Evolutionary conservation across 768 basidiomycete genomes (phyloP).

Genomic region (Sarcodon aspratus): DNA sequence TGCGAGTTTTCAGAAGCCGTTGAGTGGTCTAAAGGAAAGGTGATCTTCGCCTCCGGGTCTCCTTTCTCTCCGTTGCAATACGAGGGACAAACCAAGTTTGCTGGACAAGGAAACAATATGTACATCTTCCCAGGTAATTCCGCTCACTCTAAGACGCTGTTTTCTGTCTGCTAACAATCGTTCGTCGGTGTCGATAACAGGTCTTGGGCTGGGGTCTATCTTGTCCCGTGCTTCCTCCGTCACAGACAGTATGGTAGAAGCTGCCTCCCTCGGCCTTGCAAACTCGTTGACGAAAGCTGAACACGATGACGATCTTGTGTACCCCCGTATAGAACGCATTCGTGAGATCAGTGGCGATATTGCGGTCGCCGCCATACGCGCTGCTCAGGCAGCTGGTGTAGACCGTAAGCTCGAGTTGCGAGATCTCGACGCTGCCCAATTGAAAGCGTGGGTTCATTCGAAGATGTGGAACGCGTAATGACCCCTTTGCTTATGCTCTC

Average conservation of each 20-base stretch:
- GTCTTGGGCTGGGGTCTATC: slow-evolving; percentile 74
- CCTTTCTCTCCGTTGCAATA: slow-evolving; percentile 64
- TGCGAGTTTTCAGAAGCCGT: slow-evolving; percentile 74
- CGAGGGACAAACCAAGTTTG: slow-evolving; percentile 45
- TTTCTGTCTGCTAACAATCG: neutral
- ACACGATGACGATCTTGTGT: slow-evolving; percentile 51
- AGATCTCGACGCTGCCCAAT: slow-evolving; percentile 39
- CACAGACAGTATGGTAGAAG: slow-evolving; percentile 85
- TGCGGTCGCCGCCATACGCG: slow-evolving; percentile 63
- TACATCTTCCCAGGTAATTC: slow-evolving; percentile 61
- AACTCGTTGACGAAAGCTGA: slow-evolving; percentile 66
- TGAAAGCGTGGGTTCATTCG: slow-evolving; percentile 38
- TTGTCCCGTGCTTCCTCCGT: slow-evolving; percentile 56
- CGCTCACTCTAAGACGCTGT: neutral
- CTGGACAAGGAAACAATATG: slow-evolving; percentile 96
- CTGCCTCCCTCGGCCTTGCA: slow-evolving; percentile 72
- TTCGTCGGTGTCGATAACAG: slow-evolving; percentile 13
- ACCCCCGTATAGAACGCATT: slow-evolving; percentile 77
- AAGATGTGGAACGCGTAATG: slow-evolving; percentile 66
- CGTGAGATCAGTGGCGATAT: slow-evolving; percentile 76
- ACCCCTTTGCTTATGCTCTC: neutral
- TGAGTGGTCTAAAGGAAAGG: slow-evolving; percentile 55
- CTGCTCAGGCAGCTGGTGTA: slow-evolving; percentile 54
- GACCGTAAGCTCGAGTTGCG: slow-evolving; percentile 31
- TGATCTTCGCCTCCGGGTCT: slow-evolving; percentile 82